Percentiles rank a stretch among this genome's conserved stretches.
phyloP scores from a whole-genome alignment of 768 basidiomycete species.

The Mycena galopus region DNA sequence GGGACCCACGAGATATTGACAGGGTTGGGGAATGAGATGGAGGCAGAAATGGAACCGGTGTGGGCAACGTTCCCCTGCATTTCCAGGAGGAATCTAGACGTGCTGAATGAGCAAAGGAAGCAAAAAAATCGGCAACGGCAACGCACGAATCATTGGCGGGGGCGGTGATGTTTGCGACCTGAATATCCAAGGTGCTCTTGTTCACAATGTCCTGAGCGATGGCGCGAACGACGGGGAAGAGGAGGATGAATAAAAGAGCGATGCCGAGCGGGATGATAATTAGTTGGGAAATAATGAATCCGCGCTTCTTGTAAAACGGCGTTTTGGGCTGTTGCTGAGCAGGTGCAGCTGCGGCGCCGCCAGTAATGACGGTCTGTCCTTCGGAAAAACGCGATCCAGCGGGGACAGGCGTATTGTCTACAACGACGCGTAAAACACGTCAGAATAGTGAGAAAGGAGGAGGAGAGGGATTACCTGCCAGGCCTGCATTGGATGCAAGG shows the following conservation, averaged over 20 bases:
- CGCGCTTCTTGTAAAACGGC: slow-evolving; percentile 72
- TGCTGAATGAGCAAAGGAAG: background rate
- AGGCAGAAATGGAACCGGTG: slow-evolving; percentile 74
- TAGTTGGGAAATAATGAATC: slow-evolving; percentile 72
- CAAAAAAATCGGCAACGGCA: background rate
- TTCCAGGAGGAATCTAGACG: slow-evolving; percentile 61
- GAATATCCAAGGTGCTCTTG: slow-evolving; percentile 64
- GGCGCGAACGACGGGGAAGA: slow-evolving; percentile 77
- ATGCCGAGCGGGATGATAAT: slow-evolving; percentile 67
- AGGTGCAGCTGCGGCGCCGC: slow-evolving; percentile 31
- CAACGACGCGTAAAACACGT: background rate
- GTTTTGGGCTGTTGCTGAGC: slow-evolving; percentile 26
- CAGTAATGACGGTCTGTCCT: slow-evolving; percentile 19
- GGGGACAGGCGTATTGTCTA: slow-evolving; percentile 32
- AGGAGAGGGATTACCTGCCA: slow-evolving; percentile 35
- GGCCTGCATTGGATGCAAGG: slow-evolving; percentile 36
- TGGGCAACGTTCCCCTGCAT: slow-evolving; percentile 74
- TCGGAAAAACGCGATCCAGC: slow-evolving; percentile 34
- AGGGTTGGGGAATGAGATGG: slow-evolving; percentile 70
- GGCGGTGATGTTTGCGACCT: slow-evolving; percentile 62
- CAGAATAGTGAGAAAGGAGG: background rate
- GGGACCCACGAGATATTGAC: slow-evolving; percentile 72
- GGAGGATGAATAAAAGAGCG: slow-evolving; percentile 72
- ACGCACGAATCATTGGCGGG: slow-evolving; percentile 72
- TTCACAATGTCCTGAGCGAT: slow-evolving; percentile 77